Evolutionary conservation across 805 yeast species (phyloP).

Genomic region (Monosporozyma yasuniensis): DNA sequence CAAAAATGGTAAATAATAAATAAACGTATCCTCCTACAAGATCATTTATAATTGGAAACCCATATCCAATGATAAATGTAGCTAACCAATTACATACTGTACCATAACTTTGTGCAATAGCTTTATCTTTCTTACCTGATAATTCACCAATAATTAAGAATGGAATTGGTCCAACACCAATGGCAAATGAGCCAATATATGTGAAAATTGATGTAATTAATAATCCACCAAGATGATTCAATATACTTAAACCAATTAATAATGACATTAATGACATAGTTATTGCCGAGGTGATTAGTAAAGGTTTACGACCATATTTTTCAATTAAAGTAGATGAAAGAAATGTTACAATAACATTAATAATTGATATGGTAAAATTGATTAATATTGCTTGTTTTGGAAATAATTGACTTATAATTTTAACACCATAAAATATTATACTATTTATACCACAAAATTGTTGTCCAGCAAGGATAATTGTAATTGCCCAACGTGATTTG

Average conservation of each 20-base stretch:
- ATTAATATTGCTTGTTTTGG: conserved; percentile 65
- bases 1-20: conserved; percentile 54
- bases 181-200: conserved; percentile 79
- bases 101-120: conserved; percentile 88
- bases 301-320: conserved; percentile 61
- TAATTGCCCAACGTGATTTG: conserved; percentile 55
- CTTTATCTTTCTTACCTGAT: conserved; percentile 63
- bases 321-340: conserved; percentile 72
- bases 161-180: conserved; percentile 94
- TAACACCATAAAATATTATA: conserved; percentile 87
- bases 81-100: conserved; percentile 87
- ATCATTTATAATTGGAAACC: conserved; percentile 66
- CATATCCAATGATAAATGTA: conserved; percentile 70
- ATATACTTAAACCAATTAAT: conserved; percentile 58
- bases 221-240: conserved; percentile 36
- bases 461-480: conserved; percentile 71
- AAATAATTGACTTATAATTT: conserved; percentile 60
- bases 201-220: conserved; percentile 57
- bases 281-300: conserved; percentile 55
- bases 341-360: conserved; percentile 68
- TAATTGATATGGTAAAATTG: conserved; percentile 66
- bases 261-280: conserved; percentile 62
- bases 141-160: conserved; percentile 81
- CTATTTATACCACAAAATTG: conserved; percentile 92
- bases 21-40: conserved; percentile 72